These are phyloP conservation scores for Trifolium repens DNA, from an alignment of 306 rosid species.

Conservation along the genomic window DNA sequence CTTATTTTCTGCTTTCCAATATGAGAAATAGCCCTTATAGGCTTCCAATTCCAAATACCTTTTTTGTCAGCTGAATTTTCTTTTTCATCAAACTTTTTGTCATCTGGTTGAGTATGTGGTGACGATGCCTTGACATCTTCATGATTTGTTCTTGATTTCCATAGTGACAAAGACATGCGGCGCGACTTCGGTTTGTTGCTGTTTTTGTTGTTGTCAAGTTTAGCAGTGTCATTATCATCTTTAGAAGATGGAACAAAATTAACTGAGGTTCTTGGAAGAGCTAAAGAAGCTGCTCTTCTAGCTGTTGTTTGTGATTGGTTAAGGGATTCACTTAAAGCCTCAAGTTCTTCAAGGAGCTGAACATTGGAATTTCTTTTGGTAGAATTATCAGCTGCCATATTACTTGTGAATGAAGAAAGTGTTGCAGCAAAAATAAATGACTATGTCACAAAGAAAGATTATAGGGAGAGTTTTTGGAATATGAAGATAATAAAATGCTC, in stretches of 20 bases:
- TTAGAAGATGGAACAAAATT: conserved; percentile 59
- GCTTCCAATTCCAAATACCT: conserved; percentile 95
- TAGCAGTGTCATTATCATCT: conserved; percentile 52
- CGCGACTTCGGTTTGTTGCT: conserved; percentile 49
- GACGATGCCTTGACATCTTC: conserved; percentile 44
- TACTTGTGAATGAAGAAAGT: conserved; percentile 29
- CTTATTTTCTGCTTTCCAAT: conserved; percentile 78
- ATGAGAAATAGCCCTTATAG: conserved; percentile 77
- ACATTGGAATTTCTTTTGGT: conserved; percentile 59
- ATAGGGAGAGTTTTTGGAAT: conserved; percentile 15
- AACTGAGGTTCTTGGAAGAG: conserved; percentile 65
- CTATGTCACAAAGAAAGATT: conserved; percentile 5
- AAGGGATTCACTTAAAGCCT: conserved; percentile 79
- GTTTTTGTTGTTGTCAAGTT: conserved; percentile 29
- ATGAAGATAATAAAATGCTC: conserved; percentile 25
- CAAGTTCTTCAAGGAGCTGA: conserved; percentile 78
- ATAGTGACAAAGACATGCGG: conserved; percentile 82
- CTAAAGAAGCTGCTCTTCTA: conserved; percentile 84
- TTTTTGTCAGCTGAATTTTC: conserved; percentile 59
- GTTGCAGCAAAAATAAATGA: conserved; percentile 8
- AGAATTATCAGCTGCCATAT: conserved; percentile 64
- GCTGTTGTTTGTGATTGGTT: conserved; percentile 63
- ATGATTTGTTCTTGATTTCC: conserved; percentile 72
- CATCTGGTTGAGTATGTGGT: conserved; percentile 36
- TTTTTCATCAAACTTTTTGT: conserved; percentile 48